Evolutionary conservation across 352 stramenopile species (phyloP), one percentile per base, ranked within the genome.

Genomic region (Globisporangium uncinulatum): DNA sequence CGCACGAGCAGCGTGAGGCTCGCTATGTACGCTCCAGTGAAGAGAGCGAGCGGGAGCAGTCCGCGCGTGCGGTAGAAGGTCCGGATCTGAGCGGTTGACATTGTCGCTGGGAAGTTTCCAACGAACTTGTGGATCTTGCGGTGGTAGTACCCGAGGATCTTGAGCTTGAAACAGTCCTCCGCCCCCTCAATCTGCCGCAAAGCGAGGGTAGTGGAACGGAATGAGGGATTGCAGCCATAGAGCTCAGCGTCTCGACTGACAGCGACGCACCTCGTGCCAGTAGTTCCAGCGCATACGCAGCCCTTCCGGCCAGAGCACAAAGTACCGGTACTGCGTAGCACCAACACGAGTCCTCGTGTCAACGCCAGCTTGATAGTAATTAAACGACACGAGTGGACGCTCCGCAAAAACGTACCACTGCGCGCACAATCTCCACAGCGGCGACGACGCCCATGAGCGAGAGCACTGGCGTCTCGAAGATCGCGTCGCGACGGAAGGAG

Each of bases 81-180:
- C 36, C 58, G 69, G 60, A 92, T 90, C 51, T 85, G 61, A 1
- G 53, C 58, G 4, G 71, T 65, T 21, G 68, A 62, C 66, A 87
- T 71, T 1, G 68, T 63, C 6, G 58, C 32, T 0, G 79, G 79
- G 60, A 92, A 92, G 4, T 63, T 66, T 7, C 74, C 79, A 6
- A 79, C 62, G 21, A 89, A 88, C 58, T 89, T 83, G 13, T 74
- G 70, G 62, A 92, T 92, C 68, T 89, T 90, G 69, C 79, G 76
- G 51, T 90, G 78, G 61, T 92, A 92, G 57, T 87, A 89, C n/a
- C 82, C 82, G 56, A 90, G 62, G 44, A 92, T 88, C 63, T 87
- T 92, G 61, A 92, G 76, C 50, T 76, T 76, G 68, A 90, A 87
- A 46, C 67, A 70, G 32, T 86, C 77, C 57, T 83, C 77, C 4